Evolutionary conservation across 805 yeast genomes (phyloP).

Genomic region (Naumovozyma dairenensis): DNA sequence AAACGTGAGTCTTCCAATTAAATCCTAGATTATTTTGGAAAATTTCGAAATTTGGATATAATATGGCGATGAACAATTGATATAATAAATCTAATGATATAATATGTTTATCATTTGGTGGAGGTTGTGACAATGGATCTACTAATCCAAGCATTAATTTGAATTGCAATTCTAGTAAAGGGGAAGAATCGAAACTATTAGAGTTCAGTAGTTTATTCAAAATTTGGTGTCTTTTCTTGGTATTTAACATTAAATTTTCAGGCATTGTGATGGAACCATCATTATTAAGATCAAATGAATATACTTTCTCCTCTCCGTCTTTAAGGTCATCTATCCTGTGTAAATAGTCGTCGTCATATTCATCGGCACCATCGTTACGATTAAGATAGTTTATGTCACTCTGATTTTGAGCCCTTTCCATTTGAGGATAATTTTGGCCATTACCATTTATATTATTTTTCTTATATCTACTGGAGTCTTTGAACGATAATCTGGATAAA

Average conservation of each 20-base stretch:
- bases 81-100: slow-evolving; percentile 49
- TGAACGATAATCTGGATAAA: too few species aligned
- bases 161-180: slow-evolving; percentile 18
- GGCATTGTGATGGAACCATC: slow-evolving; percentile 12
- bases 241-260: slow-evolving; percentile 17
- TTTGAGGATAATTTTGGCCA: too few species aligned
- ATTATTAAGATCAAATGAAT: slow-evolving; percentile 17
- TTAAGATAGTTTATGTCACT: too few species aligned
- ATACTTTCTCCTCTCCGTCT: slow-evolving; percentile 1
- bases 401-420: too few species aligned
- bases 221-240: slow-evolving; percentile 18
- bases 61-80: slow-evolving; percentile 39
- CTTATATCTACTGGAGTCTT: too few species aligned
- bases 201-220: slow-evolving; percentile 13
- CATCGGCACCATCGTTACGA: too few species aligned
- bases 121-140: slow-evolving; percentile 66
- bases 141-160: slow-evolving; percentile 31
- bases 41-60: slow-evolving; percentile 17
- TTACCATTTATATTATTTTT: too few species aligned
- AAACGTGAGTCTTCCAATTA: slow-evolving; percentile 21
- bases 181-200: slow-evolving; percentile 9
- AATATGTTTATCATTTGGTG: slow-evolving; percentile 42
- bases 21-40: slow-evolving; percentile 5
- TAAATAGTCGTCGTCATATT: too few species aligned
- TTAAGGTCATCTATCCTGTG: too few species aligned